Evolutionary conservation across 169 alveolate species (phyloP), one percentile per base, ranked within the genome.

Genomic region (Sarcocystis neurona): DNA sequence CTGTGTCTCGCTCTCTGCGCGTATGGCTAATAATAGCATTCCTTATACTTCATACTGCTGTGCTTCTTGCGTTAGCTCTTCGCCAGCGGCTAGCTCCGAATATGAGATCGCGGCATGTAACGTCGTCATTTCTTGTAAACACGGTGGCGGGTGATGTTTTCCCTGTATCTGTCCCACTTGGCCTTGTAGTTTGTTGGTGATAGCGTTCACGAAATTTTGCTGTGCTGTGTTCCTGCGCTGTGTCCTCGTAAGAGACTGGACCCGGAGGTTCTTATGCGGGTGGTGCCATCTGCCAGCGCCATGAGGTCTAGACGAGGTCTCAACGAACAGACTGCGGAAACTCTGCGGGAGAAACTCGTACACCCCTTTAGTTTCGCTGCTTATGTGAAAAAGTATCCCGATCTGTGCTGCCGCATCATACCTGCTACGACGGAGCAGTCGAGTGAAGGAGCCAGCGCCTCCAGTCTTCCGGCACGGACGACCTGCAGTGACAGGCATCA

Each of bases 241-340:
- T 72, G 43, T 23, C 39, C 18, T 53, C 32, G 32, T 8, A 68
- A 87, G 91, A 46, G 84, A 1, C 56, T 87, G 87, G 91, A 87
- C 34, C 91, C 91, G 58, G 88, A 87, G 72, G 39, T 79, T 10
- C 91, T 87, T 32, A 77, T 87, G 75, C 82, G 91, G 47, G 91
- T 87, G 53, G 27, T 87, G 47, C 91, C 91, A 23, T 53, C 91
- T 27, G 87, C 88, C 20, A 32, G 66, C 4, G n/a, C 78, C 75
- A 39, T 82, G 43, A 80, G 88, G 44, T 41, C 60, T 0, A 34
- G 79, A n/a, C 88, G 85, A 23, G 91, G 91, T 6, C 58, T 87
- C 66, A 85, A 78, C 50, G 91, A 87, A 56, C 80, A 79, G 68
- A 30, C 78, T 56, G 88, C 44, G 47, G 91, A 85, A 23, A 84